phyloP scores from a whole-genome alignment of 1,284 basidiomycete species.

The Tremellales sp. region DNA sequence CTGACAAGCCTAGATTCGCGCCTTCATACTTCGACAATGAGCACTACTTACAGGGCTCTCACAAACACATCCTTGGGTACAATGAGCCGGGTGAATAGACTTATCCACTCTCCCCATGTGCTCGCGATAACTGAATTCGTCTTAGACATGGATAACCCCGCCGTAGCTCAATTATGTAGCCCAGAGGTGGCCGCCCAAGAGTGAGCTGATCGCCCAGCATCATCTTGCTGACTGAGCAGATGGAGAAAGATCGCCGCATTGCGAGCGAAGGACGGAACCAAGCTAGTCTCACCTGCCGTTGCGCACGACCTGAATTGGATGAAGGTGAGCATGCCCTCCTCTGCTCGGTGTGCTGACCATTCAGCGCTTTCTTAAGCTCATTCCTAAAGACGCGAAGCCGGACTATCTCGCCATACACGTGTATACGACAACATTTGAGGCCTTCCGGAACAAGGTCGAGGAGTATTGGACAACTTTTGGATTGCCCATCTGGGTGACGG shows the following conservation, averaged over 20 bases:
- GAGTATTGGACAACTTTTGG: conserved; percentile 26
- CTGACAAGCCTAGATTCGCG: conserved; percentile 27
- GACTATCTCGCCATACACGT: conserved; percentile 39
- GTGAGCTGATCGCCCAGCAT: conserved; percentile 11
- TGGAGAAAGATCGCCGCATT: conserved; percentile 32
- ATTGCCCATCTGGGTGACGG: conserved; percentile 40
- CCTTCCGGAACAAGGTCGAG: conserved; percentile 26
- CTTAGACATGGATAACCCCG: too few relatives aligned
- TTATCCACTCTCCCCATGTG: too few relatives aligned
- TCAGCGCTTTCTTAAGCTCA: conserved; percentile 27
- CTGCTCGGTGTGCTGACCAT: not conserved
- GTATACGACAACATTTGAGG: conserved; percentile 44
- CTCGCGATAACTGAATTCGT: too few relatives aligned
- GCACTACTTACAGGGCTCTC: conserved; percentile 23
- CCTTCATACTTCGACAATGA: conserved; percentile 34
- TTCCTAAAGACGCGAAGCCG: conserved; percentile 25
- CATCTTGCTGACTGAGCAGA: conserved; percentile 9
- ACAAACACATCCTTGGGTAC: conserved; percentile 34
- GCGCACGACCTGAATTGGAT: conserved; percentile 34
- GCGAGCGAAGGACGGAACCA: conserved; percentile 14
- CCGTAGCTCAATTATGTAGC: conserved; percentile 20
- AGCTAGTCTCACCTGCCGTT: conserved; percentile 39
- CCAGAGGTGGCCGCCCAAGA: conserved; percentile 25
- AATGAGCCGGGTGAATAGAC: conserved; percentile 45
- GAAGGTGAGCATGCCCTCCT: conserved; percentile 19